phyloP scores from a whole-genome alignment of 352 stramenopile genomes.

The Globisporangium sylvaticum region DNA sequence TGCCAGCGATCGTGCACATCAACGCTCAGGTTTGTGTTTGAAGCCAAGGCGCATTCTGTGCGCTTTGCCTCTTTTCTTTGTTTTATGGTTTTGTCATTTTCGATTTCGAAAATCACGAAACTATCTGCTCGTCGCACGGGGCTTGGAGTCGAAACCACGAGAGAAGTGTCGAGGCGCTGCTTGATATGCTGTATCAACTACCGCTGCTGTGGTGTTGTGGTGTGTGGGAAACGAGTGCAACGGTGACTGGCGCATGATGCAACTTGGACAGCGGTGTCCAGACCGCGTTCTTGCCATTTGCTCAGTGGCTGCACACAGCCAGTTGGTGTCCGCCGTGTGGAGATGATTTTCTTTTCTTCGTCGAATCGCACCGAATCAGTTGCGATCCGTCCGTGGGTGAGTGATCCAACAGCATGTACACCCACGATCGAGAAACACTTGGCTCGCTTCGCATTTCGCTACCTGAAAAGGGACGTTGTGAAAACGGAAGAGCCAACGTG shows the following conservation, averaged over 20 bases:
- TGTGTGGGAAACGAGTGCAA: constrained; percentile 10
- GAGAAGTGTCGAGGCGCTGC: constrained; percentile 8
- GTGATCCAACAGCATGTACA: not conserved
- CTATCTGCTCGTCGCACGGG: constrained; percentile 3
- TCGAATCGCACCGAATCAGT: constrained; percentile 6
- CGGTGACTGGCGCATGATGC: not conserved
- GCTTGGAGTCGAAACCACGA: constrained; percentile 8
- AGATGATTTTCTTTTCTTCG: constrained; percentile 9
- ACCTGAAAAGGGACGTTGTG: constrained; percentile 13
- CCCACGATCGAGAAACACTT: constrained; percentile 2
- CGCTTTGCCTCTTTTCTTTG: constrained; percentile 10
- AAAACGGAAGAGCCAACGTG: constrained; percentile 7
- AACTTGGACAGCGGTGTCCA: constrained; percentile 6
- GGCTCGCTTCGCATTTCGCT: constrained; percentile 11
- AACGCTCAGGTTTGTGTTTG: constrained; percentile 95
- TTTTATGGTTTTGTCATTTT: constrained; percentile 13
- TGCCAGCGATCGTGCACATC: constrained; percentile 99
- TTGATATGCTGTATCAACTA: constrained; percentile 1
- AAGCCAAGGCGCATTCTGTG: constrained; percentile 14
- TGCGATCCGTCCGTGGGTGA: constrained; percentile 4
- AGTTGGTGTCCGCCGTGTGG: constrained; percentile 11
- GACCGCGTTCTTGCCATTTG: not conserved
- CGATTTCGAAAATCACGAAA: constrained; percentile 12
- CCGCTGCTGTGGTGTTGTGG: constrained; percentile 3
- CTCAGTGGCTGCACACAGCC: not conserved